phyloP scores from a whole-genome alignment of 2,329 filamentous ascomycete species.

The Didymella exigua region DNA sequence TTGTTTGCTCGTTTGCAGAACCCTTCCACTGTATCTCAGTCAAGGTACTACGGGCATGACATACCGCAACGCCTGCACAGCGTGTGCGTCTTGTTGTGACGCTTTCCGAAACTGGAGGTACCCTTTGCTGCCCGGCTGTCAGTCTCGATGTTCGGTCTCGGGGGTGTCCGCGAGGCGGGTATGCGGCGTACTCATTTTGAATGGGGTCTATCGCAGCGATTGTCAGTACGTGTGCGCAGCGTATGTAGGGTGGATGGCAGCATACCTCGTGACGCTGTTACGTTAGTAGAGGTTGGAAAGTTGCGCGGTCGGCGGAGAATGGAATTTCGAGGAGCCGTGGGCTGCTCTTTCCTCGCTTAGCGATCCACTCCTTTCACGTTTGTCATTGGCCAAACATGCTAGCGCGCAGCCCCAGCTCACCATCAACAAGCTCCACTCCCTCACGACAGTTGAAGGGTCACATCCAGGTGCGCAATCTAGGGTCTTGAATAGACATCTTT shows the following conservation, averaged over 20 bases:
- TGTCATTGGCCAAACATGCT: too few species aligned
- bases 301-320: too few species aligned
- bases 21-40: slow-evolving; percentile 21
- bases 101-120: slow-evolving; percentile 74
- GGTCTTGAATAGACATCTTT: neutral
- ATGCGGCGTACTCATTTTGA: slow-evolving; percentile 63
- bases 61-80: slow-evolving; percentile 98
- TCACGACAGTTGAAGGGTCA: neutral
- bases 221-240: slow-evolving; percentile 28
- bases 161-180: slow-evolving; percentile 26
- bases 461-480: neutral
- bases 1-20: slow-evolving; percentile 18
- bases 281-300: slow-evolving; percentile 40
- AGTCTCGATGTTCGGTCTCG: slow-evolving; percentile 47
- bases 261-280: slow-evolving; percentile 47
- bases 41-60: slow-evolving; percentile 51
- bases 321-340: neutral
- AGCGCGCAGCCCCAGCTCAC: neutral
- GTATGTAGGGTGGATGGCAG: slow-evolving; percentile 2
- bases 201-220: slow-evolving; percentile 49
- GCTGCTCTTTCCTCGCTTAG: neutral
- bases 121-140: slow-evolving; percentile 67
- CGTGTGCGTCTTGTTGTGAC: slow-evolving; percentile 98
- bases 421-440: neutral
- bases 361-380: too few species aligned